Percentiles rank a stretch among this genome's conserved stretches.
Conservation (phyloP, 805 yeast genomes). For the Starmerella etchellsii region DNA sequence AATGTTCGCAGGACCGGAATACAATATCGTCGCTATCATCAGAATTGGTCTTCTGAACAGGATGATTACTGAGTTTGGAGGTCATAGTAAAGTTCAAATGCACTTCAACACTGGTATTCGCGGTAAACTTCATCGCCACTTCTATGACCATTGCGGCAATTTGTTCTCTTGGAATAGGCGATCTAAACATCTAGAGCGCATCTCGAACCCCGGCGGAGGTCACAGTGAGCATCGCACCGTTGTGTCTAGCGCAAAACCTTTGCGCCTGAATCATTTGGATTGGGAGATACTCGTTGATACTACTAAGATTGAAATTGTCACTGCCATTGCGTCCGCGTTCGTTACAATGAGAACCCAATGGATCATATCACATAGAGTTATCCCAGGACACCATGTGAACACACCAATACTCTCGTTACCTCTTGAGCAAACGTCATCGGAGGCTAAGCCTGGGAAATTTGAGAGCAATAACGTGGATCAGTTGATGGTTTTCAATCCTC, state of each 20-base stretch:
- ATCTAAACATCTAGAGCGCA: conserved; percentile 39
- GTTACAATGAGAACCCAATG: conserved; percentile 55
- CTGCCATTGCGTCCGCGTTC: conserved; percentile 48
- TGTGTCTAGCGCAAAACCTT: conserved; percentile 41
- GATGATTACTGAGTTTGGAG: conserved; percentile 36
- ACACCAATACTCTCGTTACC: too few relatives aligned
- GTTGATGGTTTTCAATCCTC: conserved; percentile 5
- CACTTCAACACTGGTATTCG: conserved; percentile 30
- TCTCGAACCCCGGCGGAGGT: conserved; percentile 44
- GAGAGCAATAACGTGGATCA: not conserved
- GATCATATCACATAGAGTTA: conserved; percentile 21
- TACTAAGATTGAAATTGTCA: conserved; percentile 33
- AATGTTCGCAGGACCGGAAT: conserved; percentile 34
- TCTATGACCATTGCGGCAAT: conserved; percentile 40
- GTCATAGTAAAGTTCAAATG: conserved; percentile 31
- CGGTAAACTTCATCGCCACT: conserved; percentile 29
- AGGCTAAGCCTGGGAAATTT: too few relatives aligned
- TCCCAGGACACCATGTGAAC: not conserved
- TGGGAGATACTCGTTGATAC: conserved; percentile 45
- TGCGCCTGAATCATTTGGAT: conserved; percentile 49
- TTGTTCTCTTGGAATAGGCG: conserved; percentile 46
- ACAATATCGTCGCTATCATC: conserved; percentile 39
- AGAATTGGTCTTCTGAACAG: conserved; percentile 37
- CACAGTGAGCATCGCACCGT: conserved; percentile 42
- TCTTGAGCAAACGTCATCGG: too few relatives aligned